A percentile compares a stretch with the other conserved stretches of the same genome.
These are phyloP conservation scores for Conoideocrella luteorostrata DNA, from an alignment of 2,329 filamentous ascomycete genomes.

Conservation along the genomic window DNA sequence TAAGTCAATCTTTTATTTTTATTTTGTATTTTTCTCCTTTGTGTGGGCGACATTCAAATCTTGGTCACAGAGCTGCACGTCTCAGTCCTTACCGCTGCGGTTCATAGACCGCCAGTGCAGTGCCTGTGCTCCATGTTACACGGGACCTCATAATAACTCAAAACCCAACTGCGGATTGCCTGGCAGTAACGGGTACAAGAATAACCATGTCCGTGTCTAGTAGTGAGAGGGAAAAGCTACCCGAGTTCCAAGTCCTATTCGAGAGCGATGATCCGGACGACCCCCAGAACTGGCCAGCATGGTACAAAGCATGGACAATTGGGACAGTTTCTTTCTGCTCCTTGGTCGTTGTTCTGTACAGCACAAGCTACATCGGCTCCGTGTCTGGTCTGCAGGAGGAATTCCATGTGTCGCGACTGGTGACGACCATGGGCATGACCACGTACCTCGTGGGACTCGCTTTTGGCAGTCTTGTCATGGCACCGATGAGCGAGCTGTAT, in stretches of 20 bases:
- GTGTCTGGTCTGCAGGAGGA: slow-evolving; percentile 62
- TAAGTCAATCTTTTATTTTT: too few relatives aligned
- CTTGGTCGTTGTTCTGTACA: slow-evolving; percentile 59
- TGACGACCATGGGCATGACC: slow-evolving; percentile 68
- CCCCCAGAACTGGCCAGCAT: slow-evolving; percentile 61
- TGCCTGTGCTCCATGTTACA: too few relatives aligned
- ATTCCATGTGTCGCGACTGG: slow-evolving; percentile 51
- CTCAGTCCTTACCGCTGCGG: too few relatives aligned
- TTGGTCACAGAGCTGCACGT: too few relatives aligned
- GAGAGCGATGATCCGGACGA: slow-evolving; percentile 58
- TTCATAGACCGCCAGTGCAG: too few relatives aligned
- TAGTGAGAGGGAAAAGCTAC: too few relatives aligned
- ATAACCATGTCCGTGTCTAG: too few relatives aligned
- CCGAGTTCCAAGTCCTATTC: slow-evolving; percentile 69
- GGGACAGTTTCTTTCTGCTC: slow-evolving; percentile 39
- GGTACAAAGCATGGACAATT: slow-evolving; percentile 35
- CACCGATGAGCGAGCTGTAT: slow-evolving; percentile 66
- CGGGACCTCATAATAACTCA: too few relatives aligned
- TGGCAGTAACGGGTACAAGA: too few relatives aligned
- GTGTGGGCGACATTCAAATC: too few relatives aligned
- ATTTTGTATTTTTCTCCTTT: too few relatives aligned
- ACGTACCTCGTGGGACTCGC: slow-evolving; percentile 73
- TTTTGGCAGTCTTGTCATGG: slow-evolving; percentile 62
- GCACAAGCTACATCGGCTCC: slow-evolving; percentile 70
- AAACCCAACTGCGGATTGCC: too few relatives aligned